A percentile compares a stretch with the other conserved stretches of the same genome.
phyloP scores from a whole-genome alignment of 169 alveolate species.

The Eimeria zaria region DNA sequence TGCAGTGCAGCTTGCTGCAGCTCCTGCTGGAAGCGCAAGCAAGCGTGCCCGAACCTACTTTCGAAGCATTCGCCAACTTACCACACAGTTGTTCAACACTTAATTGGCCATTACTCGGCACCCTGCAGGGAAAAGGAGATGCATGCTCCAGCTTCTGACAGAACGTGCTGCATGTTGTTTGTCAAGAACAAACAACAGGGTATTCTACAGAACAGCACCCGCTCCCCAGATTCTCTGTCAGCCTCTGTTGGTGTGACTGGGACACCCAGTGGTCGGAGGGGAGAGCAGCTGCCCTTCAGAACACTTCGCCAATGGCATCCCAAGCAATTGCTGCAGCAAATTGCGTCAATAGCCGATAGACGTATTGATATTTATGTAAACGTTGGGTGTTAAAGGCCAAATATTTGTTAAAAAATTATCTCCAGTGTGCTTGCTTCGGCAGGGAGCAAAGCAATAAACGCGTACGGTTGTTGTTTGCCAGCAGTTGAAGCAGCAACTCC shows the following conservation, averaged over 20 bases:
- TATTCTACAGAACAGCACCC: neutral
- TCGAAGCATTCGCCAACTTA: neutral
- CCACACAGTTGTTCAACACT: neutral
- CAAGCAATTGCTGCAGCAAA: neutral
- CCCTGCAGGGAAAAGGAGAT: neutral
- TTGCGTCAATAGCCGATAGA: neutral
- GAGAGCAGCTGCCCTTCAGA: neutral
- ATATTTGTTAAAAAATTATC: neutral
- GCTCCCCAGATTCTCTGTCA: neutral
- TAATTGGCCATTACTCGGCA: neutral
- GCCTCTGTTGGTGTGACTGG: neutral
- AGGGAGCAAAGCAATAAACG: neutral
- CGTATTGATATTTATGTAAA: neutral
- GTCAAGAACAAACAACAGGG: neutral
- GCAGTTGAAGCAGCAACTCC: neutral
- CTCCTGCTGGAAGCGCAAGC: neutral
- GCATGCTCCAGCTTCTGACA: neutral
- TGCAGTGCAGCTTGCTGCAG: neutral
- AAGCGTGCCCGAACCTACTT: neutral
- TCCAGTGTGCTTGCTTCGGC: neutral
- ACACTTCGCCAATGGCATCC: neutral
- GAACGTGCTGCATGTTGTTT: neutral
- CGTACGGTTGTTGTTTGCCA: neutral
- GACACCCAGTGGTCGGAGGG: neutral
- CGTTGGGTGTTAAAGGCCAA: neutral